Evolutionary conservation across 768 basidiomycete genomes (phyloP).

Genomic region (Pulveroboletus sp.): DNA sequence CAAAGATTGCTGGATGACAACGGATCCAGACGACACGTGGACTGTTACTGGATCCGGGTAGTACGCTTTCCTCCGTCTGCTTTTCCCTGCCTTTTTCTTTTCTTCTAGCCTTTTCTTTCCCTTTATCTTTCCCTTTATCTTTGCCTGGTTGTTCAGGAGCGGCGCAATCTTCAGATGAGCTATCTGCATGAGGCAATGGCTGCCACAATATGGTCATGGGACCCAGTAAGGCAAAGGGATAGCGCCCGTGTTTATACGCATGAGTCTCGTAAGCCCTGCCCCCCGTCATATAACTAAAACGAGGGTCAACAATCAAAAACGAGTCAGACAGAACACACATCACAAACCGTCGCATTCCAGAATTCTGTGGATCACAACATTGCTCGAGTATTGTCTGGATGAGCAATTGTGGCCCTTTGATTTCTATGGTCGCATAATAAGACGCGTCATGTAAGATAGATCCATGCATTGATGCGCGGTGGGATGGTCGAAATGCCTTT

Average conservation of each 20-base stretch:
- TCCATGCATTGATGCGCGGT: slow-evolving; percentile 82
- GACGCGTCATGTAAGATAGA: slow-evolving; percentile 90
- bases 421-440: slow-evolving; percentile 73
- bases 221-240: slow-evolving; percentile 69
- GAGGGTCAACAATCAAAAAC: slow-evolving; percentile 1
- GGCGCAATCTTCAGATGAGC: neutral
- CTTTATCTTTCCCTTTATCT: slow-evolving; percentile 5
- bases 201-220: slow-evolving; percentile 78
- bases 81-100: slow-evolving; percentile 35
- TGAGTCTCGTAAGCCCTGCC: slow-evolving; percentile 63
- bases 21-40: slow-evolving; percentile 68
- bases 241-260: slow-evolving; percentile 59
- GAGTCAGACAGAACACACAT: neutral
- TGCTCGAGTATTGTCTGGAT: slow-evolving; percentile 50
- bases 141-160: slow-evolving; percentile 7
- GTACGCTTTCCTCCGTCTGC: slow-evolving; percentile 20
- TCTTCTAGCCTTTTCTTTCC: slow-evolving; percentile 9
- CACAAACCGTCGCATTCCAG: slow-evolving; percentile 59
- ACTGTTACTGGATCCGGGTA: slow-evolving; percentile 3
- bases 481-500: slow-evolving; percentile 88
- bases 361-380: slow-evolving; percentile 66
- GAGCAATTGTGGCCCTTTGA: slow-evolving; percentile 60
- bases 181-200: slow-evolving; percentile 27
- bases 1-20: slow-evolving; percentile 72
- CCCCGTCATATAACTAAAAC: slow-evolving; percentile 60